Evolutionary conservation across 73 alveolate species (phyloP), one percentile per base, ranked within the genome.

Genomic region (Durusdinium trenchii): DNA sequence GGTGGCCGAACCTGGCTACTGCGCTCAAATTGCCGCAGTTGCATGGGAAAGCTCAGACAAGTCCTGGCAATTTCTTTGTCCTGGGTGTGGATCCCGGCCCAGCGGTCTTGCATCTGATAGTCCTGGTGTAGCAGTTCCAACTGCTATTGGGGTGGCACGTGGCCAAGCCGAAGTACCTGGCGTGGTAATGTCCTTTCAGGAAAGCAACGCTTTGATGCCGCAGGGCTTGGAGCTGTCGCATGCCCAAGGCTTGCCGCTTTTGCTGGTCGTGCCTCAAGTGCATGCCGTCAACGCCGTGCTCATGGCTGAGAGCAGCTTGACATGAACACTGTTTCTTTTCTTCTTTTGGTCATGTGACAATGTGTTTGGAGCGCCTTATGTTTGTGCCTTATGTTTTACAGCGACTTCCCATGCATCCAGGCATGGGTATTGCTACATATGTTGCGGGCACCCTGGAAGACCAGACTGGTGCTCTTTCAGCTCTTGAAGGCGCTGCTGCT

Each of bases 1-100:
- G 69, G 95, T 87, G 76, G 95, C 95, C 42, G 95, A 87, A 48
- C 95, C 95, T 7, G 95, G 95, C 95, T 62, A 62, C 85, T 87
- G 95, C 50, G 95, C 95, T 0, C 71, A 62, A 43, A 47, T 67
- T 32, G 95, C 95, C 35, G 95, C 95, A 26, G 67, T 62, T 28
- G 95, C 85, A 6, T 42, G 82, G 86, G 61, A 47, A 9, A 43
- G 69, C 86, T 57, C 81, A 6, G 61, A 43, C 61, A 45, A 20
- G 40, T 36, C 81, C 28, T 86, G 95, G 95, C 82, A 86, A 43
- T 83, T 86, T 54, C 71, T 87, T 20, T 60, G 86, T 23, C 95
- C 95, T 28, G 95, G 95, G n/a, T 87, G 95, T 36, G 95, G 95
- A 3, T 38, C 84, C 52, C 42, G 95, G 69, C 95, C 95, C 30